Evolutionary conservation across 768 basidiomycete genomes (phyloP), one percentile per base, ranked within the genome.

Genomic region (Psilocybe sp.): DNA sequence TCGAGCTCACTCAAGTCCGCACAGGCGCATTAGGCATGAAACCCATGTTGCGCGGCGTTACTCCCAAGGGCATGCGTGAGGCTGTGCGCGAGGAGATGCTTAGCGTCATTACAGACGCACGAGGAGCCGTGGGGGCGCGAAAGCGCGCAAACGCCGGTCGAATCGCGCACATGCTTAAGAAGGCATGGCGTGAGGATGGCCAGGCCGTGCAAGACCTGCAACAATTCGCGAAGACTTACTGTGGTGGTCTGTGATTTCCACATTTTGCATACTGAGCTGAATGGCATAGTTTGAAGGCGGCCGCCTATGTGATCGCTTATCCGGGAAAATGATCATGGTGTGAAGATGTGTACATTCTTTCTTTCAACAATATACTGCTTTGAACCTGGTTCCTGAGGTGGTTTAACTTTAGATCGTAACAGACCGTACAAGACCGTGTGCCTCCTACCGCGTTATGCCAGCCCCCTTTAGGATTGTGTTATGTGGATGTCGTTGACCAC

Each of bases 1-100:
- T 51, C 44, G 50, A 51, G 33, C 40, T 51, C 11, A 14, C 46
- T 7, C 42, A 51, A 42, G 44, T 51, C 8, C 44, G 50, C 28
- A 51, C 50, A 2, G 50, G 50, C 19, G 39, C 36, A 10, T 23
- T 34, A 13, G 50, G 50, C 2, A 35, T 20, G 39, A 51, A 36
- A 23, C 44, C 50, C 18, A 37, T 51, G 4, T 38, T 40, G 10
- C 37, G 50, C 38, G 46, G 33, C 10, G 44, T 43, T 11, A 10
- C 39, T 1, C 36, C 50, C 32, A 36, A 37, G 14, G 18, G 35
- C 18, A 46, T 34, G 18, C 45, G 45, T 20, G 45, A 46, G 45
- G 45, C 50, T 7, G 50, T 51, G 6, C 36, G 50, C 4, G 18
- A 16, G 13, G 50, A 51, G n/a, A 46, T 51, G 14, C 11, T 16